Base-by-base conservation (phyloP, 257 asterid species). In the Salvia splendens region DNA sequence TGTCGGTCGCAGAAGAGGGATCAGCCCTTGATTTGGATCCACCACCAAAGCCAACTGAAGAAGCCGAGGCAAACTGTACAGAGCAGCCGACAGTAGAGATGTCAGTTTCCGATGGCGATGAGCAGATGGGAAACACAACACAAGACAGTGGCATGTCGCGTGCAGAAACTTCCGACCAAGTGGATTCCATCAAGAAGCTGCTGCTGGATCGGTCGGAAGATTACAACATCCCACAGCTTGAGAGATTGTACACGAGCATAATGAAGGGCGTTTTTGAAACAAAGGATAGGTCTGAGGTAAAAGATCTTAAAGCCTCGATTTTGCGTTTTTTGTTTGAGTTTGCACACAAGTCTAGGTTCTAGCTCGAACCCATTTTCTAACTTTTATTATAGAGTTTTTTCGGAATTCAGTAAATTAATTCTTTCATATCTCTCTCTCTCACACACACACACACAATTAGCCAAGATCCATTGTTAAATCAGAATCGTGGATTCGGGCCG, bases 241-340 rank as follows among this genome's bases (percentile, higher is more conserved):
- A 91, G 75, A 84, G 89, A 66, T 67, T 91, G 66, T 94, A 91
- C 69, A 52, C 91, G 12, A 87, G 84, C 12, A 48, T 88, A 65
- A 78, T 91, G 86, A 94, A 87, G 79, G 96, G 96, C 52, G 79
- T 85, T 30, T 79, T 91, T 3, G 87, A 84, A 73, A 85, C 92
- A 2, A 91, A 87, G 67, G 84, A 75, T 67, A 76, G 67, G 68
- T 75, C 62, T 58, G 77, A 74, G 69, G 81, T 64, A 48, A 79
- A 82, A 68, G 86, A 85, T 75, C 83, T 84, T 12, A 83, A 80
- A 78, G 78, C 85, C 65, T 87, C 96, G 65, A 85, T 94, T 81
- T 81, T 94, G 86, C 82, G 79, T 61, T 91, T 87, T 75, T 74
- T 91, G 85, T 75, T 66, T 56, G 82, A 81, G 80, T 91, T 84